Evolutionary conservation across 2,329 filamentous ascomycete species (phyloP).

Genomic region (Penicillium expansum): DNA sequence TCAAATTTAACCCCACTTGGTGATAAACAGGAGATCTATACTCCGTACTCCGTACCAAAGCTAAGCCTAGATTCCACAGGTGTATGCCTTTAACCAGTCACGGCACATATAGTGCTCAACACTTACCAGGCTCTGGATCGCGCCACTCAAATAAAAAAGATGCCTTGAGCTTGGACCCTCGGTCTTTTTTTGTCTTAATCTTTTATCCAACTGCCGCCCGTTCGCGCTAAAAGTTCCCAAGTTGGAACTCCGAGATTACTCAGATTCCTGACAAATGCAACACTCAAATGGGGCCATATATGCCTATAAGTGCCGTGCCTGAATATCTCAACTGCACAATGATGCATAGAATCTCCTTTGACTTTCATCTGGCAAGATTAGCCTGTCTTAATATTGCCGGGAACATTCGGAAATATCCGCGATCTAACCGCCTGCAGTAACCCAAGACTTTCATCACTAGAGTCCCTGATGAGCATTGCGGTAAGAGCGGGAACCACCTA

Average conservation of each 20-base stretch:
- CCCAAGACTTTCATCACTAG: background rate
- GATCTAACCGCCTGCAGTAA: background rate
- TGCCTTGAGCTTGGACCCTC: background rate
- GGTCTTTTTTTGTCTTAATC: background rate
- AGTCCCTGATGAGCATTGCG: conserved; percentile 4
- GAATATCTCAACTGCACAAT: background rate
- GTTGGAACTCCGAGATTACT: background rate
- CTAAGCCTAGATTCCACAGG: background rate
- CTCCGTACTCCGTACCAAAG: background rate
- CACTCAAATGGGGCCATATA: background rate
- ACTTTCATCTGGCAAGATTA: background rate
- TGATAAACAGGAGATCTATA: background rate
- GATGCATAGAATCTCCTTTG: background rate
- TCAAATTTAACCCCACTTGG: background rate
- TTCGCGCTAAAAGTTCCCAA: background rate
- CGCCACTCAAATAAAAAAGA: background rate
- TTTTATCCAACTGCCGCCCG: background rate
- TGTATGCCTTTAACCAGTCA: background rate
- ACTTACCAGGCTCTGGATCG: background rate
- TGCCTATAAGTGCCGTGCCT: background rate
- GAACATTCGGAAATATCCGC: conserved; percentile 3
- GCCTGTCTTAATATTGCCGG: background rate
- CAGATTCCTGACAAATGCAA: background rate
- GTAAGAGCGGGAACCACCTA: conserved; percentile 1
- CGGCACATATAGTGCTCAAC: background rate